Percentiles rank a stretch among this genome's conserved stretches.
These are phyloP conservation scores for Alloteropsis angusta DNA, from an alignment of 202 grass and related monocot species.

Conservation along the genomic window DNA sequence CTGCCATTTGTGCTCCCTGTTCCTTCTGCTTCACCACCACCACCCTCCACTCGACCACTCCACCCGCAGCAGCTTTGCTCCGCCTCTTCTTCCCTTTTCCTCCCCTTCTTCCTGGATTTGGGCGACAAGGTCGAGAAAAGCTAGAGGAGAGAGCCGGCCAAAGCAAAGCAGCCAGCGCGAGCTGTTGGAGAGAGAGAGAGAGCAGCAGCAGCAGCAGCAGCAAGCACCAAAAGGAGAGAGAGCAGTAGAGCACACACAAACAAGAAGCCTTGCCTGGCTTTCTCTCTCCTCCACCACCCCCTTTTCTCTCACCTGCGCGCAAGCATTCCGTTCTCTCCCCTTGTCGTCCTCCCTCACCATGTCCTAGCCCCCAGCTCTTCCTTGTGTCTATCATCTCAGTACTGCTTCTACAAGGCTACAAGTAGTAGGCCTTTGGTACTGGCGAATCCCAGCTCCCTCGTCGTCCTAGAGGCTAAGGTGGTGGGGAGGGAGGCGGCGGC, in stretches of 20 bases:
- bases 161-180: not conserved
- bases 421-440: not conserved
- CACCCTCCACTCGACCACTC: not conserved
- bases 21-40: not conserved
- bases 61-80: slow-evolving; percentile 39
- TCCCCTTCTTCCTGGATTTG: not conserved
- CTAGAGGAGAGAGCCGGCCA: not conserved
- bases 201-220: not conserved
- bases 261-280: slow-evolving; percentile 4
- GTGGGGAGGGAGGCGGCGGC: not conserved
- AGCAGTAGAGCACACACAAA: not conserved
- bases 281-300: slow-evolving; percentile 18
- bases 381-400: not conserved
- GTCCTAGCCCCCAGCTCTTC: slow-evolving; percentile 3
- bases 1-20: slow-evolving; percentile 19
- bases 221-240: slow-evolving; percentile 28
- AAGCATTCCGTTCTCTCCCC: not conserved
- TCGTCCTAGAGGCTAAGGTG: not conserved
- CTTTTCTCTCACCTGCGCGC: slow-evolving; percentile 21
- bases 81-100: not conserved
- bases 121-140: slow-evolving; percentile 23
- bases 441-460: not conserved
- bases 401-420: not conserved
- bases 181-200: slow-evolving; percentile 17
- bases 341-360: slow-evolving; percentile 7